Percentiles rank a stretch among this genome's conserved stretches.
These are phyloP conservation scores for Proliferodiscus dingleyae DNA, from an alignment of 2,329 filamentous ascomycete species.

Conservation along the genomic window DNA sequence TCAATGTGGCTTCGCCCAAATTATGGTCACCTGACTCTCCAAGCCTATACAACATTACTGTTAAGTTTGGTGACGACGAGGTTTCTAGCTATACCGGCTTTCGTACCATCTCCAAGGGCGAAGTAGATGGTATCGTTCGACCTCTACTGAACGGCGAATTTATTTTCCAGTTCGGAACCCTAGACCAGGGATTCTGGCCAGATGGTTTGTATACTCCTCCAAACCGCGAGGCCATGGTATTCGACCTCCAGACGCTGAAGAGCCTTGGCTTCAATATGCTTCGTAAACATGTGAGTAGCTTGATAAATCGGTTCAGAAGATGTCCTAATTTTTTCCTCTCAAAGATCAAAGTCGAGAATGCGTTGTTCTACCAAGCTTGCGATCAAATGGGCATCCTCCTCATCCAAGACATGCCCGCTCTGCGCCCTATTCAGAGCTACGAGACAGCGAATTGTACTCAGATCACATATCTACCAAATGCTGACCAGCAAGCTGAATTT, in stretches of 20 bases:
- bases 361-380: constrained; percentile 17
- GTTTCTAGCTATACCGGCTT: constrained; percentile 66
- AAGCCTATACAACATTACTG: constrained; percentile 57
- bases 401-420: constrained; percentile 68
- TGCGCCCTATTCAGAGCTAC: constrained; percentile 35
- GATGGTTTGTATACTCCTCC: constrained; percentile 64
- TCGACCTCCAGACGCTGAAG: constrained; percentile 60
- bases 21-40: constrained; percentile 63
- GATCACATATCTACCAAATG: constrained; percentile 31
- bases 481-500: constrained; percentile 57
- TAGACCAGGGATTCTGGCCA: constrained; percentile 70
- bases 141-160: constrained; percentile 61
- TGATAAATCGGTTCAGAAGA: background rate
- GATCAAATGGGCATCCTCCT: constrained; percentile 39
- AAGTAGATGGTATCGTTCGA: constrained; percentile 43
- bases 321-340: background rate
- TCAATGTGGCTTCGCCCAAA: constrained; percentile 49
- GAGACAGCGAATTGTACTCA: background rate
- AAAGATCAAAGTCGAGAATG: constrained; percentile 6
- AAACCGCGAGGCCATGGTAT: constrained; percentile 62
- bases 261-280: constrained; percentile 64
- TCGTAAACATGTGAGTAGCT: constrained; percentile 57
- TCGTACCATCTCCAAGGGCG: constrained; percentile 54
- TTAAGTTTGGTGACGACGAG: constrained; percentile 47
- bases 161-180: constrained; percentile 60